These are phyloP conservation scores for Irpex rosettiformis DNA, from an alignment of 1,284 basidiomycete species.

Conservation along the genomic window DNA sequence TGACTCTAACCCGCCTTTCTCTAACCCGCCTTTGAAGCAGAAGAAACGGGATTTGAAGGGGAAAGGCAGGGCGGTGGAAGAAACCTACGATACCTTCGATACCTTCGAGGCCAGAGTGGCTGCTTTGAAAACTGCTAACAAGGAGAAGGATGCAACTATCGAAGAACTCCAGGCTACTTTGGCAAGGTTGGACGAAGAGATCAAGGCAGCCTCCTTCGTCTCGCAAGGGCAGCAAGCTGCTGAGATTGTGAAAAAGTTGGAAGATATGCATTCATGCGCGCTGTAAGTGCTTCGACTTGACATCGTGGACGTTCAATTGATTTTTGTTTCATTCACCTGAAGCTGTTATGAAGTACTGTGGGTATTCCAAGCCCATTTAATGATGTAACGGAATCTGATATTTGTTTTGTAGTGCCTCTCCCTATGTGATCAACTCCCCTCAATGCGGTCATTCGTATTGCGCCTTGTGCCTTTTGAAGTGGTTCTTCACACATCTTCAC, in stretches of 20 bases:
- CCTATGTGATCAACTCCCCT: slow-evolving; percentile 51
- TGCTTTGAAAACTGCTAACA: neutral
- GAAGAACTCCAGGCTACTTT: neutral
- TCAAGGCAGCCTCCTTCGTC: neutral
- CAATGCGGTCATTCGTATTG: slow-evolving; percentile 66
- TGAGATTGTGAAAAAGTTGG: slow-evolving; percentile 1
- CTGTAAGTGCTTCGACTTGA: slow-evolving; percentile 5
- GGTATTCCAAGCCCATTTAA: slow-evolving; percentile 16
- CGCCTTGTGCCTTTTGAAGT: slow-evolving; percentile 58
- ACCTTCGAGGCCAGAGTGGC: neutral
- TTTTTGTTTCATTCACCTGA: neutral
- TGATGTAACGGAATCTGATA: neutral
- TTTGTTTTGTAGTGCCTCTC: slow-evolving; percentile 42
- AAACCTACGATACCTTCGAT: too few species aligned
- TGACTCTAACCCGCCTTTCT: too few species aligned
- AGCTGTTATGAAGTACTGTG: slow-evolving; percentile 43
- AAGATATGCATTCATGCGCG: slow-evolving; percentile 9
- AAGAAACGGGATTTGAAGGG: too few species aligned
- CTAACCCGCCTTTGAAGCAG: too few species aligned
- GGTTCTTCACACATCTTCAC: slow-evolving; percentile 64
- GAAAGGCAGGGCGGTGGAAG: too few species aligned
- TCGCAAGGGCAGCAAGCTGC: slow-evolving; percentile 3
- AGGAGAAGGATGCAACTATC: neutral
- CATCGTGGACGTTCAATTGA: neutral
- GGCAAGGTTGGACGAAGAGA: neutral